phyloP scores from a whole-genome alignment of 768 basidiomycete species.

The Dendrothele bispora region DNA sequence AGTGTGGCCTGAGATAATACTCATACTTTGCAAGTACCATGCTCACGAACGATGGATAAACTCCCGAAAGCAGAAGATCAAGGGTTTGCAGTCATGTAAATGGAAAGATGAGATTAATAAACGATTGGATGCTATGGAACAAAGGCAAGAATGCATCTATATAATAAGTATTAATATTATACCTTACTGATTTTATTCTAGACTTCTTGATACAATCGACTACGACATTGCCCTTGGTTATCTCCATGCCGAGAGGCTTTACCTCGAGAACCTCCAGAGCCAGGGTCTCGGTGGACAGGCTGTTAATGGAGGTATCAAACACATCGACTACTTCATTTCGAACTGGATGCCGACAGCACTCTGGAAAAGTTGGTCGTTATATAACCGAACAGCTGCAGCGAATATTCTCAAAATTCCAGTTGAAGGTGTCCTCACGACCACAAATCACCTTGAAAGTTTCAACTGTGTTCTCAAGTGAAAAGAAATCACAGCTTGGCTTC shows the following conservation, averaged over 20 bases:
- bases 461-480: slow-evolving; percentile 33
- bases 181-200: background rate
- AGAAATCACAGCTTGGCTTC: slow-evolving; percentile 23
- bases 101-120: background rate
- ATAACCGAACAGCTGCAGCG: slow-evolving; percentile 25
- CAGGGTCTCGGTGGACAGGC: too few relatives aligned
- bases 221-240: too few relatives aligned
- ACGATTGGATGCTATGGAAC: background rate
- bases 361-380: slow-evolving; percentile 33
- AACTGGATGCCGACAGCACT: slow-evolving; percentile 25
- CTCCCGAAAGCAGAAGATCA: slow-evolving; percentile 12
- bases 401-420: slow-evolving; percentile 14
- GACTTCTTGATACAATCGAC: background rate
- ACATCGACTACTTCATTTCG: slow-evolving; percentile 20
- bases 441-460: slow-evolving; percentile 41
- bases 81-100: background rate
- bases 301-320: slow-evolving; percentile 11
- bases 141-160: slow-evolving; percentile 18
- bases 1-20: slow-evolving; percentile 26
- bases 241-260: too few relatives aligned
- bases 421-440: slow-evolving; percentile 32
- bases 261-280: too few relatives aligned
- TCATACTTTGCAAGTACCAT: slow-evolving; percentile 39
- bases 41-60: slow-evolving; percentile 37
- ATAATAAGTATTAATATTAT: slow-evolving; percentile 12